These are phyloP conservation scores for Ensete ventricosum DNA, from an alignment of 176 grass and related monocot genomes.

Conservation along the genomic window DNA sequence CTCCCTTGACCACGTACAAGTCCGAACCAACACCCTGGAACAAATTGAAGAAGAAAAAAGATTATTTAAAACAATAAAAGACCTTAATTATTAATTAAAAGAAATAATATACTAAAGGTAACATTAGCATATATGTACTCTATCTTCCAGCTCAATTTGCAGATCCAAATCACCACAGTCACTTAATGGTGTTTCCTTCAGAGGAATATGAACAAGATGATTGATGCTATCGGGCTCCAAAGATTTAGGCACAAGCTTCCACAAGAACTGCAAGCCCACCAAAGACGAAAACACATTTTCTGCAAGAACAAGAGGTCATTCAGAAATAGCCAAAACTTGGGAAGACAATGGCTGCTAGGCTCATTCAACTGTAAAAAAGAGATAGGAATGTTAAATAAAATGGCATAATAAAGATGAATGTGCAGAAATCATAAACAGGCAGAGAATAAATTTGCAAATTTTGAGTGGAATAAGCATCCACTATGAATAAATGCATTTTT, in stretches of 20 bases:
- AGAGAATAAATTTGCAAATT: not conserved
- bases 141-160: constrained; percentile 84
- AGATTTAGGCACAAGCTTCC: constrained; percentile 63
- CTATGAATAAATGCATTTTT: not conserved
- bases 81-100: not conserved
- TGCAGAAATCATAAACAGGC: not conserved
- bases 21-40: constrained; percentile 76
- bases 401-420: not conserved
- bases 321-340: constrained; percentile 13
- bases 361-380: not conserved
- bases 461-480: not conserved
- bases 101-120: constrained; percentile 17
- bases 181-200: constrained; percentile 91
- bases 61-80: constrained; percentile 9
- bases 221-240: constrained; percentile 37
- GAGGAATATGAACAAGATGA: constrained; percentile 81
- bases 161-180: constrained; percentile 78
- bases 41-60: not conserved
- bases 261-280: constrained; percentile 75
- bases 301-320: constrained; percentile 33
- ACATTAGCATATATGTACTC: constrained; percentile 36
- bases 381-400: not conserved
- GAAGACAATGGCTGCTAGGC: not conserved
- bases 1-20: constrained; percentile 82
- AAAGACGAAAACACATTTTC: constrained; percentile 89